phyloP scores from a whole-genome alignment of 805 yeast genomes.

The Barnettozyma californica region DNA sequence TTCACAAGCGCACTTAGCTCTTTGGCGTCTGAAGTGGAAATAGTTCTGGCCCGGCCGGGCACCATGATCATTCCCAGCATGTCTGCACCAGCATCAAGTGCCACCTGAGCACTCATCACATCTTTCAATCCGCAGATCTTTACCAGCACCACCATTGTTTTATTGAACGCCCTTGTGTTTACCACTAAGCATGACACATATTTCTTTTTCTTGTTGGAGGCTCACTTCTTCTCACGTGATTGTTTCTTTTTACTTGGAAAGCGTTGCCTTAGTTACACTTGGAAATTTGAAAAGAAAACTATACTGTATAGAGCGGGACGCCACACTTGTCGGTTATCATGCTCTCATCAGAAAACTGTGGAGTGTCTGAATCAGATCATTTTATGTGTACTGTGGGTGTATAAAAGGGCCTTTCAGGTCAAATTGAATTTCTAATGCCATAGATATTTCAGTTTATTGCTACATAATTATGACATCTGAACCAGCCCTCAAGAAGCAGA shows the following conservation, averaged over 20 bases:
- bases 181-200: background rate
- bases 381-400: background rate
- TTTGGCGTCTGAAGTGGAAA: constrained; percentile 41
- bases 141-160: constrained; percentile 37
- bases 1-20: constrained; percentile 37
- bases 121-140: constrained; percentile 83
- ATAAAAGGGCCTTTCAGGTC: background rate
- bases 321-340: background rate
- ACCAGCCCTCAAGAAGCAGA: constrained; percentile 1
- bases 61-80: constrained; percentile 83
- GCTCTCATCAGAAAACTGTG: background rate
- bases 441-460: too few species aligned
- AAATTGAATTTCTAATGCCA: background rate
- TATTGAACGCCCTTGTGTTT: background rate
- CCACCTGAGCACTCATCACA: constrained; percentile 61
- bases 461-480: background rate
- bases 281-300: too few species aligned
- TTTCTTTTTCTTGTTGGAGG: background rate
- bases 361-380: background rate
- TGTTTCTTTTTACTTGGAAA: background rate
- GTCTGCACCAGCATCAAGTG: constrained; percentile 68
- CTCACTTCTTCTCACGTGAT: background rate
- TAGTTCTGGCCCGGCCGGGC: constrained; percentile 73
- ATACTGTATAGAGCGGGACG: too few species aligned
- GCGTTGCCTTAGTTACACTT: too few species aligned